Evolutionary conservation across 164 flowering plant genomes (phyloP), one percentile per base, ranked within the genome.

Genomic region (Cinnamomum chago): DNA sequence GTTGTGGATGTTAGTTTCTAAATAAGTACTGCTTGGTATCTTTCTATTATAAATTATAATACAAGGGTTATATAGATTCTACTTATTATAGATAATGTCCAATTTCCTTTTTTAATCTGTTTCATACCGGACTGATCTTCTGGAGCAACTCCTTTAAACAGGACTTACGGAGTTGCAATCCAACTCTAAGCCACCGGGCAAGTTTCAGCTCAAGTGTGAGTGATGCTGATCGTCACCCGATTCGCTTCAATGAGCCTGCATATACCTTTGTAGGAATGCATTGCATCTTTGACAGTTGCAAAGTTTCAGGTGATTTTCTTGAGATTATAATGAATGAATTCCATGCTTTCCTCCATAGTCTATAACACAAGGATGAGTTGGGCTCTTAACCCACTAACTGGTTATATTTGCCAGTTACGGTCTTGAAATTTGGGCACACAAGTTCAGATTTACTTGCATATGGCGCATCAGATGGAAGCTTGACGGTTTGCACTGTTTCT

Each of bases 251-350:
- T 68, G 97, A 96, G 82, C 95, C 90, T 83, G 97, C 97, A 50
- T 96, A 94, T 85, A 92, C 99, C 67, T 96, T 96, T 85, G 93
- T 96, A 15, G 99, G 99, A 78, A 94, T 96, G 99, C 95, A 96
- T 79, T 94, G 98, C 80, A 92, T 96, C 81, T 96, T 96, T 85
- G 99, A 96, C 79, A 92, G 88, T 72, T 90, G 92, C 90, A 92
- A 89, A 88, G 87, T 88, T 65, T 86, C 97, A 76, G 98, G 99
- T 95, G 84, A 71, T 25, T 58, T 70, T 78, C 30, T 55, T 68
- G 1, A 40, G 23, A 22, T 40, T 47, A 55, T 25, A 72, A 35
- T n/a, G 27, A 65, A 27, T 1, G 5, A 24, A 10, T 50, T 14
- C 60, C 24, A 23, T 47, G 1, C n/a, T 5, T 27, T 58, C 51